These are phyloP conservation scores for Talaromyces wortmannii DNA, from an alignment of 495 filamentous ascomycete species.

Conservation along the genomic window DNA sequence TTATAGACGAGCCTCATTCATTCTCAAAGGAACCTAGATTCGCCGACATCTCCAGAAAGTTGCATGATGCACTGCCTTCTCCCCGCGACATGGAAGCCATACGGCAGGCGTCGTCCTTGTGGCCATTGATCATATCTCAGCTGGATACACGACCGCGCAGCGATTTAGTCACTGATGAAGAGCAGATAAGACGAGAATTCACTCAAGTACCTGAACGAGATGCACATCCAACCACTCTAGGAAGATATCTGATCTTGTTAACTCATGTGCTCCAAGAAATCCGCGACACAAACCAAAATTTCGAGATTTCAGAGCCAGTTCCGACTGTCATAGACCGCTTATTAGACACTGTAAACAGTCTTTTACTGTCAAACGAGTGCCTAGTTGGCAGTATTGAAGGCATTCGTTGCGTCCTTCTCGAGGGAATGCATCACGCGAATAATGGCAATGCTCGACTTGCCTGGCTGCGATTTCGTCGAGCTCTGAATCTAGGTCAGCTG, in stretches of 20 bases:
- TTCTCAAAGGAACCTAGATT: not conserved
- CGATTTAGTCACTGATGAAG: not conserved
- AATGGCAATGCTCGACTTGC: conserved; percentile 13
- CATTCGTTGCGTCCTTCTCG: conserved; percentile 12
- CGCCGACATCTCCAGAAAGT: not conserved
- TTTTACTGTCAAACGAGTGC: conserved; percentile 5
- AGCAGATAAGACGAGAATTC: not conserved
- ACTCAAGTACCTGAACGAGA: not conserved
- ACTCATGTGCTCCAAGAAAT: conserved; percentile 12
- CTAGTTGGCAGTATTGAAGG: conserved; percentile 11
- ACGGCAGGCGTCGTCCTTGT: not conserved
- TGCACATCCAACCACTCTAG: conserved; percentile 6
- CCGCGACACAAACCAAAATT: conserved; percentile 3
- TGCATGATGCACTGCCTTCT: not conserved
- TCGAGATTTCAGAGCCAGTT: not conserved
- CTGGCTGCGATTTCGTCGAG: conserved; percentile 13
- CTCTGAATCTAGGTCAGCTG: conserved; percentile 10
- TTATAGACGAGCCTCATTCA: not conserved
- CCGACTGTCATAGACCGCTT: not conserved
- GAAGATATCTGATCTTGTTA: conserved; percentile 9
- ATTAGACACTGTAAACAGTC: not conserved
- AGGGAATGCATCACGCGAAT: conserved; percentile 11
- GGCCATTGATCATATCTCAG: not conserved
- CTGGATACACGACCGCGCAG: not conserved
- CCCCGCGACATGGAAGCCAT: not conserved